Evolutionary conservation across 768 basidiomycete genomes (phyloP), one percentile per base, ranked within the genome.

Genomic region (Pluteus cervinus): DNA sequence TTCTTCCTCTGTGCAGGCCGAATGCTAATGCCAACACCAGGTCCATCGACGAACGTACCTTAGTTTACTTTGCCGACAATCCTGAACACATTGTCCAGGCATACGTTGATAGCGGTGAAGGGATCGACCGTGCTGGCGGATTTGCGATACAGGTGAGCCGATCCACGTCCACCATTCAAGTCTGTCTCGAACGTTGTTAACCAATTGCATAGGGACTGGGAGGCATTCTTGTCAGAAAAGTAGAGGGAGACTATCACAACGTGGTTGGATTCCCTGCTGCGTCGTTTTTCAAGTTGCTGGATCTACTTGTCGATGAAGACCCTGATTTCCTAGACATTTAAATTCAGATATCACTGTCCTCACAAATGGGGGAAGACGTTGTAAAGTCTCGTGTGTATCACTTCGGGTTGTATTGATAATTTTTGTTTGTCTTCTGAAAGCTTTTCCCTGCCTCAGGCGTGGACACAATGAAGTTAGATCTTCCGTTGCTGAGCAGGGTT

Each of bases 181-280:
- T 40, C 7, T 25, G 3, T 36, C 10, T 24, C 17, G 22, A 12
- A 39, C 21, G 12, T 24, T 18, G 18, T 22, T 37, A 36, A 20
- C 32, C 33, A n/a, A 11, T 14, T 33, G 16, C 11, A 22, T 38
- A 89, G 85, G 89, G 90, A 1, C 63, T 84, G 2, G 94, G 94
- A 0, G 84, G 83, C 3, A 41, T 90, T 30, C 66, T 98, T 26
- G 62, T 97, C 37, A 73, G 86, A 35, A 86, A 87, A 51, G 74
- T 96, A 16, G 86, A 94, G 34, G 92, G 91, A 0, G 87, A 91
- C 48, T 94, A 81, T 52, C 71, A 86, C 47, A 97, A 96, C 48
- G 82, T 88, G 2, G 90, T 92, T 10, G 93, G 92, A 4, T 97
- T 96, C 56, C 93, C 93, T 2, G 86, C 79, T 0, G 75, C 89